Evolutionary conservation across 805 yeast genomes (phyloP).

Genomic region (Grigorovia transvaalensis): DNA sequence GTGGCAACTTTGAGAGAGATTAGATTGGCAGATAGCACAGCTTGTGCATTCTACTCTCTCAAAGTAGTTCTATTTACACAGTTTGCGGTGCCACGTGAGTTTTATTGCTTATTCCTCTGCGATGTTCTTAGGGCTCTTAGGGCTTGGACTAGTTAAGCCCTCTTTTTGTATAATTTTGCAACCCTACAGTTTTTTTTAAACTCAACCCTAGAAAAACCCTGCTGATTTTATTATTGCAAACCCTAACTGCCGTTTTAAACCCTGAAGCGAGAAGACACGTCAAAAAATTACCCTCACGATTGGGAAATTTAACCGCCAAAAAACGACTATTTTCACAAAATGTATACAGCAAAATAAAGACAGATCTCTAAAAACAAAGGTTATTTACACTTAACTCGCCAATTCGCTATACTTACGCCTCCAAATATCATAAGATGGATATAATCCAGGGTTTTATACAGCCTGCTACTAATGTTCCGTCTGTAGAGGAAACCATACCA

Average conservation of each 20-base stretch:
- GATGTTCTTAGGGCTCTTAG: too few species aligned
- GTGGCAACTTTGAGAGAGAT: too few species aligned
- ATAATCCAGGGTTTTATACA: constrained; percentile 33
- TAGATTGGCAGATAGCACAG: too few species aligned
- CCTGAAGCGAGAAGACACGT: not conserved
- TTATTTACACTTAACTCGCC: too few species aligned
- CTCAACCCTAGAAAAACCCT: too few species aligned
- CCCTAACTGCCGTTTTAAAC: too few species aligned
- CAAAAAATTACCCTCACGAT: not conserved
- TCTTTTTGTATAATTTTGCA: too few species aligned
- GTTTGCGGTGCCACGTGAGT: not conserved
- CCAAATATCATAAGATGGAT: constrained; percentile 25
- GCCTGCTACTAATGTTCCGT: constrained; percentile 39
- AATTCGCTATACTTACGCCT: not conserved
- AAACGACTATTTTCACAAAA: not conserved
- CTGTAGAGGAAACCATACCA: constrained; percentile 76
- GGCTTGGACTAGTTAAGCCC: too few species aligned
- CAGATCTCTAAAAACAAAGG: too few species aligned
- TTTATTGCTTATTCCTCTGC: too few species aligned
- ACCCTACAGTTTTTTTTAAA: not conserved
- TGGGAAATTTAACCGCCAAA: not conserved
- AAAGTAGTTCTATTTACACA: not conserved
- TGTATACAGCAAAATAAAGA: not conserved
- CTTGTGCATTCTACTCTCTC: too few species aligned
- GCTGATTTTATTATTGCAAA: too few species aligned